phyloP scores from a whole-genome alignment of 805 yeast genomes.

The Clavispora asparagi region DNA sequence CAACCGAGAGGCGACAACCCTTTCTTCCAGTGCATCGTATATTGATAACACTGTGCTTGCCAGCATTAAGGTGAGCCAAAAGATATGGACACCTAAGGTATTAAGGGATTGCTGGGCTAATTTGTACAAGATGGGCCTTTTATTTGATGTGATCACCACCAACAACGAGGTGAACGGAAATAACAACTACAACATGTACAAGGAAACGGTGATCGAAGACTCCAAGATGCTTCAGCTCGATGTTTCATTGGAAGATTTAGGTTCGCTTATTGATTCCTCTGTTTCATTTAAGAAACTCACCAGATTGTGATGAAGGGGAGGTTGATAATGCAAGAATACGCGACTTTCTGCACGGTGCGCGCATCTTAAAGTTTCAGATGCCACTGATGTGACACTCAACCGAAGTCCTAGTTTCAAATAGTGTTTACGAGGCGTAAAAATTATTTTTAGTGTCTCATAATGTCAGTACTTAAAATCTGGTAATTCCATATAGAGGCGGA shows the following conservation, averaged over 20 bases:
- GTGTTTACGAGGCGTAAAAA: too few relatives aligned
- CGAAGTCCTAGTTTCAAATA: background rate
- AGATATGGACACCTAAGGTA: slow-evolving; percentile 57
- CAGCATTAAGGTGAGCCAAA: slow-evolving; percentile 32
- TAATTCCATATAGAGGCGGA: background rate
- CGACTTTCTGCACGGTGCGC: background rate
- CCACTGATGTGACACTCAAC: background rate
- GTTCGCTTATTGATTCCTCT: slow-evolving; percentile 18
- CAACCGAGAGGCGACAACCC: slow-evolving; percentile 30
- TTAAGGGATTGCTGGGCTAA: slow-evolving; percentile 73
- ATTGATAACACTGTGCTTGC: slow-evolving; percentile 32
- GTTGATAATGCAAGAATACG: background rate
- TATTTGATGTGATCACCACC: slow-evolving; percentile 43
- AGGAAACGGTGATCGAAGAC: slow-evolving; percentile 34
- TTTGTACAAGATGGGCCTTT: slow-evolving; percentile 49
- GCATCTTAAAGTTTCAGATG: slow-evolving; percentile 2
- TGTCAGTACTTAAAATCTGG: background rate
- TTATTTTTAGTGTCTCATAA: background rate
- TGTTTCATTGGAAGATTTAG: slow-evolving; percentile 47
- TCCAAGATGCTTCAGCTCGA: slow-evolving; percentile 49
- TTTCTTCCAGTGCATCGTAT: slow-evolving; percentile 25
- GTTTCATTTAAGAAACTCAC: slow-evolving; percentile 8
- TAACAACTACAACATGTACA: slow-evolving; percentile 24
- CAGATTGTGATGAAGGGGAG: slow-evolving; percentile 6
- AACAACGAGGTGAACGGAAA: slow-evolving; percentile 34